Evolutionary conservation across 768 basidiomycete genomes (phyloP).

Genomic region (Arthromyces matolae): DNA sequence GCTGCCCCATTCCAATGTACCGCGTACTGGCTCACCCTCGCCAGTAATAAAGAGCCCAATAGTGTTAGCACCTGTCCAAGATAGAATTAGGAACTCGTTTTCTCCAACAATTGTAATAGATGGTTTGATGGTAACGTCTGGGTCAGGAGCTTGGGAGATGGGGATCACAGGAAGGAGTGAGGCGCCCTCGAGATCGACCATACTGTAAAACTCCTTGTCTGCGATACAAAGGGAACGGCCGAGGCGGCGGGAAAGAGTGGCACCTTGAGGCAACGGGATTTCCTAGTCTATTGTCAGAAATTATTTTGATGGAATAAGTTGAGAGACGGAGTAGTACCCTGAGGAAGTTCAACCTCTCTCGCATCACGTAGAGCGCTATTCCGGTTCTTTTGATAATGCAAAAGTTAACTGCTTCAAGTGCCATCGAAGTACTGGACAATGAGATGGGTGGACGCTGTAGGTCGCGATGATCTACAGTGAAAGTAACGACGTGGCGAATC

Average conservation of each 20-base stretch:
- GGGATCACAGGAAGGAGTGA: conserved; percentile 73
- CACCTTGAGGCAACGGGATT: conserved; percentile 61
- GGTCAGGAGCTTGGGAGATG: conserved; percentile 61
- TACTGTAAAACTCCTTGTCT: conserved; percentile 66
- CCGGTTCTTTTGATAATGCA: conserved; percentile 66
- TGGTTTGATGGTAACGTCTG: conserved; percentile 45
- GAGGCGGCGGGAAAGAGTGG: conserved; percentile 55
- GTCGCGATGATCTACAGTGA: conserved; percentile 81
- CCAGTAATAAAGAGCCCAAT: conserved; percentile 85
- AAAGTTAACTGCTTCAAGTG: conserved; percentile 58
- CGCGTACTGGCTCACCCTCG: conserved; percentile 84
- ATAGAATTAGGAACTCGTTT: conserved; percentile 81
- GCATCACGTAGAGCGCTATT: conserved; percentile 62
- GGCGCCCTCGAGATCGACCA: conserved; percentile 74
- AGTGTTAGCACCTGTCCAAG: conserved; percentile 77
- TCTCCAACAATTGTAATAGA: conserved; percentile 71
- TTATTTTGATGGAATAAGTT: background rate
- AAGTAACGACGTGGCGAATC: conserved; percentile 72
- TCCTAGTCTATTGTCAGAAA: no score
- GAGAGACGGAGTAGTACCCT: conserved; percentile 39
- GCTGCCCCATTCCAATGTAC: conserved; percentile 81
- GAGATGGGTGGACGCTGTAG: conserved; percentile 46
- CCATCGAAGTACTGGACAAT: conserved; percentile 31
- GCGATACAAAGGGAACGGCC: conserved; percentile 71
- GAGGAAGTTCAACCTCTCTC: conserved; percentile 57